Evolutionary conservation across 78 protist species (phyloP).

Genomic region (Dictyostelium capitatum): DNA sequence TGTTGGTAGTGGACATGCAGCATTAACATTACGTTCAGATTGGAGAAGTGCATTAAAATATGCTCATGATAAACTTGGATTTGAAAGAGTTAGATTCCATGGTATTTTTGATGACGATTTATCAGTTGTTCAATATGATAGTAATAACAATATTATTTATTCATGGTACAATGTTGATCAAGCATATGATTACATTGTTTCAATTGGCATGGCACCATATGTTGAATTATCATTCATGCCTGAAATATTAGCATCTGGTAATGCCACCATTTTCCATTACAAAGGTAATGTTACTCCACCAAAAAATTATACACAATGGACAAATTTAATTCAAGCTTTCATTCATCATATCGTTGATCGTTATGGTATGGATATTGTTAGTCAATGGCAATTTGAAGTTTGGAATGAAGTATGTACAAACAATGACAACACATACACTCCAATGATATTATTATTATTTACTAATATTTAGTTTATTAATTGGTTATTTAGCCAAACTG

Average conservation of each 20-base stretch:
- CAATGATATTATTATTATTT: background rate
- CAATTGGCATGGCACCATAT: slow-evolving; percentile 68
- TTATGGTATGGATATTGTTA: slow-evolving; percentile 55
- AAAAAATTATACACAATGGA: slow-evolving; percentile 58
- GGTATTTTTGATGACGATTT: slow-evolving; percentile 87
- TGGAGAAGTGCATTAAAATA: slow-evolving; percentile 53
- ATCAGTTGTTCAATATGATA: slow-evolving; percentile 43
- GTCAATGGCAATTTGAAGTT: slow-evolving; percentile 74
- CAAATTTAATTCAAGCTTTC: slow-evolving; percentile 35
- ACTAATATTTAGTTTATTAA: background rate
- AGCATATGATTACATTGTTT: slow-evolving; percentile 73
- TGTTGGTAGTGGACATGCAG: slow-evolving; percentile 83
- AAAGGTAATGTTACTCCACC: slow-evolving; percentile 81
- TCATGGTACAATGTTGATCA: slow-evolving; percentile 73
- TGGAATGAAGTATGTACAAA: slow-evolving; percentile 41
- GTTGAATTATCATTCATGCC: slow-evolving; percentile 88
- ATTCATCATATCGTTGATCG: slow-evolving; percentile 64
- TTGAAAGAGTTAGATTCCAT: slow-evolving; percentile 83
- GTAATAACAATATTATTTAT: slow-evolving; percentile 30
- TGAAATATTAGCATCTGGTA: slow-evolving; percentile 56
- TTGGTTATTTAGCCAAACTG: slow-evolving; percentile 37
- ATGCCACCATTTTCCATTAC: slow-evolving; percentile 74
- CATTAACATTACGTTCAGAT: slow-evolving; percentile 55
- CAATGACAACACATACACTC: background rate
- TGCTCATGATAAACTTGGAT: slow-evolving; percentile 52